Evolutionary conservation across 441 rosid species (phyloP), one percentile per base, ranked within the genome.

Genomic region (Populus hybrid): DNA sequence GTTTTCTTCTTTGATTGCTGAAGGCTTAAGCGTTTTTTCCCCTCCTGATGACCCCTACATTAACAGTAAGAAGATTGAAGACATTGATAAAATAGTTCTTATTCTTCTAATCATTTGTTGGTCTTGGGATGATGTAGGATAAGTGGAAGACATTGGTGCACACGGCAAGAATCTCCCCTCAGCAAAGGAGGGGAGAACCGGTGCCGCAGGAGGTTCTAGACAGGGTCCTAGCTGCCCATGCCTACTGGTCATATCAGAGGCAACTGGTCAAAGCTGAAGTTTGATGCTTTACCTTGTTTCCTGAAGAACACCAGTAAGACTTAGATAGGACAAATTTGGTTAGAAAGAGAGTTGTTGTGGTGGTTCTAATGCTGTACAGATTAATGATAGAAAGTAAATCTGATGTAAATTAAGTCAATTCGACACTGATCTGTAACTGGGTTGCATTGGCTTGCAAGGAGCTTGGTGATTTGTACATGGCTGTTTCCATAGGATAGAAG

Each of bases 101-200:
- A 31, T 31, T 31, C 35, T 31, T 31, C 6, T 31, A 31, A 7
- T 64, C 23, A 18, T 14, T 4, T 28, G 16, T 73, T 26, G 26
- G 35, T 10, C 10, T 45, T 74, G 11, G 68, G 56, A 29, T 74
- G 61, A n/a, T 64, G 33, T 82, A 90, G 94, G 92, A 92, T 72
- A 92, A 90, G 76, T 90, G 97, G 94, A 92, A 92, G 83, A 90
- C 93, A 18, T 74, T 89, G 79, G 93, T 91, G 64, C 97, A 88
- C 78, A 92, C 91, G 4, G 91, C 95, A 38, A 87, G 90, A 85
- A 92, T 92, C 69, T 88, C 93, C 14, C 93, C 92, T 5, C 94
- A 86, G 82, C 92, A 90, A 83, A 89, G 93, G 80, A 84, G 97
- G 82, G 97, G 91, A 68, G 93, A 90, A 75, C 92, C 90, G 4